These are phyloP conservation scores for Cicer yamashitae DNA, from an alignment of 306 rosid genomes.

Conservation along the genomic window DNA sequence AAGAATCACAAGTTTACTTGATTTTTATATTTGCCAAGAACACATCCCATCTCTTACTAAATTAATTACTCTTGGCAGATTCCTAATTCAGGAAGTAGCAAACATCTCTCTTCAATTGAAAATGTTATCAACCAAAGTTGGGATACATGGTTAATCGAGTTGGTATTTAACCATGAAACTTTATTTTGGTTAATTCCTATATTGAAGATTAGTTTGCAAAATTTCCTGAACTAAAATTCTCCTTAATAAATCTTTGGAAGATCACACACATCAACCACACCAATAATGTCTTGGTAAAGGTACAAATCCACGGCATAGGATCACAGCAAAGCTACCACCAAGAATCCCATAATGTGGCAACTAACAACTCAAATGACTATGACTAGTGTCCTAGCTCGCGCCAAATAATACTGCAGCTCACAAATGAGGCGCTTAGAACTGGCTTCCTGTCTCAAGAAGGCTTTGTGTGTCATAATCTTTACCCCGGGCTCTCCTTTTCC, in stretches of 20 bases:
- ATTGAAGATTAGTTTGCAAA: conserved; percentile 26
- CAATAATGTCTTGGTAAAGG: background rate
- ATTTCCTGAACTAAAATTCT: conserved; percentile 14
- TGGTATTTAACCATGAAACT: background rate
- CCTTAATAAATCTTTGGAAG: background rate
- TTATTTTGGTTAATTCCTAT: background rate
- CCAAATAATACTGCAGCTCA: background rate
- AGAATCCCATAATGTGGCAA: conserved; percentile 9
- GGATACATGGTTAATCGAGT: background rate
- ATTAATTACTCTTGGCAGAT: conserved; percentile 5
- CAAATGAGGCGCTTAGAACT: conserved; percentile 5
- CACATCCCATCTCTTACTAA: conserved; percentile 9
- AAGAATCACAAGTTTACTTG: background rate
- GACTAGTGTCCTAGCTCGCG: background rate
- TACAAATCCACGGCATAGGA: conserved; percentile 20
- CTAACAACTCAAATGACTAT: conserved; percentile 11
- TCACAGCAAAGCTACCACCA: conserved; percentile 7
- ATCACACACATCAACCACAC: background rate
- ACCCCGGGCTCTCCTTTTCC: conserved; percentile 74
- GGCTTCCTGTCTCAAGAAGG: conserved; percentile 56
- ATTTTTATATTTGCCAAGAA: background rate
- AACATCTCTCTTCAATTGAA: background rate
- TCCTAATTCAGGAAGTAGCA: background rate
- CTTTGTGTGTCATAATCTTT: conserved; percentile 43
- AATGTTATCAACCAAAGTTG: background rate